Evolutionary conservation across 257 asterid species (phyloP), one percentile per base, ranked within the genome.

Genomic region (Salvia miltiorrhiza): DNA sequence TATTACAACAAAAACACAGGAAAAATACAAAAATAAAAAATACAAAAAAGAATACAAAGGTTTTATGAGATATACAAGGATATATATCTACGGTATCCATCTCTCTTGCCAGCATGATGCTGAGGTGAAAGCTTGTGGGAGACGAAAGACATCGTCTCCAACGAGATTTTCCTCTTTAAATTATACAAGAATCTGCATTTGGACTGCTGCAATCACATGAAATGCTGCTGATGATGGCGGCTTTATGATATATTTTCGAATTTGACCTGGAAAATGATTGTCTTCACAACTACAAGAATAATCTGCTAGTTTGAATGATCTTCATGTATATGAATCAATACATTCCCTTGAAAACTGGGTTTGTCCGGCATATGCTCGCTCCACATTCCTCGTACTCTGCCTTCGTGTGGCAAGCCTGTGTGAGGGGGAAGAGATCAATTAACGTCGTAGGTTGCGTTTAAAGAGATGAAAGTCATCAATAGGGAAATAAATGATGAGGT

Each of bases 261-360:
- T 40, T 5, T 53, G 54, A 45, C 48, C 19, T 35, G 55, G 44
- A 23, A 67, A 69, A n/a, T n/a, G n/a, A 39, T 43, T 53, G 43
- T 37, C 26, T 63, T 49, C 14, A 10, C 14, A 9, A 7, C 35
- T 14, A 21, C 9, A 8, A 53, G 37, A 59, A 76, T 67, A n/a
- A n/a, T n/a, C n/a, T n/a, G n/a, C 64, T 57, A 50, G 44, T 65
- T 40, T 23, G 47, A 52, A 39, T 44, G 2, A 61, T 45, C 69
- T 55, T 77, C 30, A 43, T 16, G 54, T 93, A 82, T 85, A 71
- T 37, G 12, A 37, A 9, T 90, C 84, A 94, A 70, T 87, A 91
- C 99, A 94, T 94, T 74, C 99, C 99, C 77, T 94, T 94, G 71
- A 94, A 94, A 67, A 94, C 93, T 52, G 97, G 97, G 73, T 91